These are phyloP conservation scores for Paradendryphiella salina DNA, from an alignment of 2,329 filamentous ascomycete genomes.

Conservation along the genomic window DNA sequence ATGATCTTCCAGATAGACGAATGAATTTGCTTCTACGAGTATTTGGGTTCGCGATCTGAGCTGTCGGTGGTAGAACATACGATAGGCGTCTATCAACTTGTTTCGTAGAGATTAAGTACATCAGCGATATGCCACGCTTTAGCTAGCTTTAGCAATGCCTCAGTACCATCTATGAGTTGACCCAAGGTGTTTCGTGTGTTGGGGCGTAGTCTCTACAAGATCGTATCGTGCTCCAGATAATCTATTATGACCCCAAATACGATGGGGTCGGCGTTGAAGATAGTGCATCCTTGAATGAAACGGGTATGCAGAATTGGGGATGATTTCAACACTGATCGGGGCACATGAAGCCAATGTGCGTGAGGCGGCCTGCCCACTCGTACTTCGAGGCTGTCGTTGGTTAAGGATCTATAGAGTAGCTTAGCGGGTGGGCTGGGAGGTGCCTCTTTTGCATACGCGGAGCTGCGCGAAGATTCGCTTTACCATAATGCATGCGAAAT, in stretches of 20 bases:
- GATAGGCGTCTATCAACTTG: constrained; percentile 17
- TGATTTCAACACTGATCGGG: not conserved
- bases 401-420: not conserved
- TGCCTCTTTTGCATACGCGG: not conserved
- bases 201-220: constrained; percentile 1
- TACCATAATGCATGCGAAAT: not conserved
- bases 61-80: constrained; percentile 7
- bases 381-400: not conserved
- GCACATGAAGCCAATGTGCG: not conserved
- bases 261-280: constrained; percentile 7
- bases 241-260: constrained; percentile 11
- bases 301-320: not conserved
- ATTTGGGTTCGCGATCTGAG: constrained; percentile 2
- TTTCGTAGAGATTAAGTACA: constrained; percentile 20
- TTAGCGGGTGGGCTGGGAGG: not conserved
- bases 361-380: constrained; percentile 9
- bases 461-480: not conserved
- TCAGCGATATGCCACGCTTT: constrained; percentile 21
- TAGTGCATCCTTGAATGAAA: constrained; percentile 2
- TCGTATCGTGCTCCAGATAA: not conserved
- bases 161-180: constrained; percentile 5
- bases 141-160: constrained; percentile 16
- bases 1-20: constrained; percentile 10
- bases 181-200: constrained; percentile 1
- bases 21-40: constrained; percentile 4